phyloP scores from a whole-genome alignment of 306 rosid species.

The Malus domestica region DNA sequence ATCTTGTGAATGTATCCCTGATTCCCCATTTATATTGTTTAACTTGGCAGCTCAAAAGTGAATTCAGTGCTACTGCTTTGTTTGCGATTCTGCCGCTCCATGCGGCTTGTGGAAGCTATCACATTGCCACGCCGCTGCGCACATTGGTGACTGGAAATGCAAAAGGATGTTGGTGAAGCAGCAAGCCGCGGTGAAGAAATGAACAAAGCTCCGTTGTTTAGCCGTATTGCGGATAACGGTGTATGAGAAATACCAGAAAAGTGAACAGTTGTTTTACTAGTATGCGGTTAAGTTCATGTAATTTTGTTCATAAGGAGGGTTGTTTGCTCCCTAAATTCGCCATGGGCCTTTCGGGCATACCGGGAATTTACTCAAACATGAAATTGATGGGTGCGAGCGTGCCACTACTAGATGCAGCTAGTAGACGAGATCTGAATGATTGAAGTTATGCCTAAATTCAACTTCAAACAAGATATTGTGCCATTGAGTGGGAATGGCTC shows the following conservation, averaged over 20 bases:
- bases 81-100: conserved; percentile 33
- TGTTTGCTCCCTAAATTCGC: no score
- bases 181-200: not conserved
- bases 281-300: not conserved
- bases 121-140: conserved; percentile 25
- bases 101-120: conserved; percentile 20
- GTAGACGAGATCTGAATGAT: no score
- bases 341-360: no score
- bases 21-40: not conserved
- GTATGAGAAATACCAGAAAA: not conserved
- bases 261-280: not conserved
- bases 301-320: not conserved
- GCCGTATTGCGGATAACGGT: not conserved
- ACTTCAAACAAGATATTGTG: no score
- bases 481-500: no score
- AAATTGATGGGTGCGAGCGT: no score
- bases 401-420: no score
- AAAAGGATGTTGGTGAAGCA: not conserved
- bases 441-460: no score
- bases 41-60: not conserved
- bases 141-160: conserved; percentile 12
- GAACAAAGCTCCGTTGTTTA: not conserved
- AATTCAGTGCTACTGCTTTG: conserved; percentile 63
- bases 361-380: no score
- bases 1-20: not conserved